Base-by-base conservation (phyloP, 1,139 yeast genomes). In the Candida pseudoviswanathii region DNA sequence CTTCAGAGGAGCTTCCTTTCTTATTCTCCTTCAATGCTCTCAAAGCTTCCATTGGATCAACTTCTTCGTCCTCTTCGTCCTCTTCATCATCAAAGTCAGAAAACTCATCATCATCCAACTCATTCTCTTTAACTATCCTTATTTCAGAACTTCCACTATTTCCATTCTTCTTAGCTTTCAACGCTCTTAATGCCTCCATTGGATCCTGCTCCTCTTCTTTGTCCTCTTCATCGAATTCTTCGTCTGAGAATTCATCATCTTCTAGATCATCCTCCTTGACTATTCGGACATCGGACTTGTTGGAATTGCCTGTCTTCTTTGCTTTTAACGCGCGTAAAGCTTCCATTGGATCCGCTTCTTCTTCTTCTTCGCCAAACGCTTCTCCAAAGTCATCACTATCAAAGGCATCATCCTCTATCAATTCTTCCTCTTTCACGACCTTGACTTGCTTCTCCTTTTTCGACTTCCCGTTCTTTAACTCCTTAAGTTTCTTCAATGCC, bases 331-430 rank as follows among this genome's bases (percentile, higher is more conserved):
- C 50, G n/a, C 55, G 46, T 32, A 57, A 46, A 10, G 51, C 52
- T 3, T 72, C 77, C 68, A 73, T 63, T 1, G 80, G 77, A 48
- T 73, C 48, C 37, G 11, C 26, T 39, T 48, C 52, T n/a, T 49
- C 48, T 3, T 48, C 54, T 31, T 57, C 56, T 41, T 67, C 72
- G 46, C 64, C 72, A 16, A 16, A 16, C 16, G 16, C 16, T 39
- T 64, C 64, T 5, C 63, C 55, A 22, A 53, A 57, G 33, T 52
- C 43, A 16, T 44, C 31, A 21, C 31, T 16, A 24, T 37, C 41
- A 24, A 37, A 37, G 25, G 55, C 58, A 10, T 24, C 30, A 7
- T 37, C 30, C 8, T 34, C 38, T 1, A 55, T 55, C 36, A 66
- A 55, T 24, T 66, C 70, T 44, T 67, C 73, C 49, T 67, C 73